Conservation (phyloP, 2,329 filamentous ascomycete species). For the Phaeosphaeria sp. region DNA sequence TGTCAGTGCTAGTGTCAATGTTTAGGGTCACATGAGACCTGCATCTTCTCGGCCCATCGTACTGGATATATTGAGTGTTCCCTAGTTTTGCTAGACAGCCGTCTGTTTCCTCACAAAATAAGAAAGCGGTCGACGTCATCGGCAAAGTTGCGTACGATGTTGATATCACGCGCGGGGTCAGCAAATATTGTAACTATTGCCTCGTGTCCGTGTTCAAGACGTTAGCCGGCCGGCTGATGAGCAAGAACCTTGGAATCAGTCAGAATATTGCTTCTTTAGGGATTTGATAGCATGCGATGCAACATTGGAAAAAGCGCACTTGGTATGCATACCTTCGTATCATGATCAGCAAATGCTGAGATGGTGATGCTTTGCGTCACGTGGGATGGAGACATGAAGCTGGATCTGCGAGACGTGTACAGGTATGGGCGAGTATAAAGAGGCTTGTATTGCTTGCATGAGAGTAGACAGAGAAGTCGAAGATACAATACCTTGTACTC, state of each 20-base stretch:
- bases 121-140: neutral
- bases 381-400: neutral
- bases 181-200: neutral
- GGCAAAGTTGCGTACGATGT: neutral
- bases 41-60: too few relatives aligned
- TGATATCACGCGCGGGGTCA: neutral
- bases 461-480: too few relatives aligned
- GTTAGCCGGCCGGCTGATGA: neutral
- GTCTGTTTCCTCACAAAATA: too few relatives aligned
- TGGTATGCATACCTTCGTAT: neutral
- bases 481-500: too few relatives aligned
- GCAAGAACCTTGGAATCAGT: neutral
- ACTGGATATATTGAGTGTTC: too few relatives aligned
- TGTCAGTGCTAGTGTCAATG: too few relatives aligned
- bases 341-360: neutral
- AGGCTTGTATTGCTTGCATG: too few relatives aligned
- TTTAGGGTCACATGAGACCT: too few relatives aligned
- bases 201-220: neutral
- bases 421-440: too few relatives aligned
- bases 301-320: neutral
- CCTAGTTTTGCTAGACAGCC: too few relatives aligned
- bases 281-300: constrained; percentile 7
- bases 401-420: too few relatives aligned
- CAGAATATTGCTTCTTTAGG: constrained; percentile 1
- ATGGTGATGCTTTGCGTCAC: neutral